Evolutionary conservation across 306 rosid genomes (phyloP), one percentile per base, ranked within the genome.

Genomic region (Prunus padus): DNA sequence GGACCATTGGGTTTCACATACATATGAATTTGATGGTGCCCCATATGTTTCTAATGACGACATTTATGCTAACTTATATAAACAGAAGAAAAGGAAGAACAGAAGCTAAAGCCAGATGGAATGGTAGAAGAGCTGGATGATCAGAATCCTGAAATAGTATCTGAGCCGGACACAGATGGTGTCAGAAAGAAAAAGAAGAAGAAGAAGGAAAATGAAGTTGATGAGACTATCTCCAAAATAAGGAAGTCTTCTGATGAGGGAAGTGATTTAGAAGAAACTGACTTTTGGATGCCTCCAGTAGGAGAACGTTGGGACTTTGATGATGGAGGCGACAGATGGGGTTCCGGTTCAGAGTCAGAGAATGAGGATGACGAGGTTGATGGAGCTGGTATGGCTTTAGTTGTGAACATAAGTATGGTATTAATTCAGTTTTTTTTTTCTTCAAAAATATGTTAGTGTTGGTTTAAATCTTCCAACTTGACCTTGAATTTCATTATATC

Each of bases 301-400:
- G 97, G 97, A 50, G 89, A 84, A n/a, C 93, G 98, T 10, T 90
- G 97, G 98, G 98, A 92, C 77, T 76, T 81, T 47, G 98, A 95
- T 63, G 87, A 87, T 23, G 92, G 98, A 33, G 87, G 90, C 42
- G 91, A 88, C 73, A 81, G 96, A 80, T 95, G 98, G 98, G 87
- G 80, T 71, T 90, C 97, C 2, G 88, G 70, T 71, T 81, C 89
- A 12, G 93, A 87, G 67, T 92, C 86, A 9, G 96, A 77, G 71
- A 81, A 77, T 51, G 90, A 87, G 77, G 79, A 73, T 78, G 92
- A 84, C 15, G 86, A 81, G 20, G 84, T 55, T 54, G 79, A 87
- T 79, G 81, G 47, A 71, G 80, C 74, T 25, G 96, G 97, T 92
- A 82, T 69, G 84, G 12, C 47, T 25, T 9, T 67, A 71, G 37